Evolutionary conservation across 2,329 filamentous ascomycete species (phyloP).

Genomic region (Pseudogymnoascus sp.): DNA sequence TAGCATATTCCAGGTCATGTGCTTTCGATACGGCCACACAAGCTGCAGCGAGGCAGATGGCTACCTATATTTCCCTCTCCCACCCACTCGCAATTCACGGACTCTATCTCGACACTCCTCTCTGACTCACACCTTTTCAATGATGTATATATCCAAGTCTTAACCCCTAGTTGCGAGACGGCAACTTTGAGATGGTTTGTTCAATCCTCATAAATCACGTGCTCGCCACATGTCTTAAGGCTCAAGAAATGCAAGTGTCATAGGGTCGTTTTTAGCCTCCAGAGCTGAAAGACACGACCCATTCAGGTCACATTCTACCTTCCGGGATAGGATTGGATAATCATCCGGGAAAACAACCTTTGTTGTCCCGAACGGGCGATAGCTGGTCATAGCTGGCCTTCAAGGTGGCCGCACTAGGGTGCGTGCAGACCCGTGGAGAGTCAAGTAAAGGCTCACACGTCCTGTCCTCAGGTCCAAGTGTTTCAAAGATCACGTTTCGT

Average conservation of each 20-base stretch:
- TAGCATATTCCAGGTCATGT: slow-evolving; percentile 7
- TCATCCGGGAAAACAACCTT: neutral
- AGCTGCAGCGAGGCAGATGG: slow-evolving; percentile 5
- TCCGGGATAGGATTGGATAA: neutral
- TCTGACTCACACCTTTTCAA: slow-evolving; percentile 1
- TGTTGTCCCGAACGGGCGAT: neutral
- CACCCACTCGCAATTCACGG: neutral
- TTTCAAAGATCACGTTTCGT: slow-evolving; percentile 2
- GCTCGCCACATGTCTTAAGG: neutral
- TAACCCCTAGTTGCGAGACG: neutral
- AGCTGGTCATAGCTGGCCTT: slow-evolving; percentile 3
- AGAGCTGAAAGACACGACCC: neutral
- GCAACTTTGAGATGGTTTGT: neutral
- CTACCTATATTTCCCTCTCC: slow-evolving; percentile 5
- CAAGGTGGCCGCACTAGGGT: slow-evolving; percentile 1
- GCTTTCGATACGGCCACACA: slow-evolving; percentile 5
- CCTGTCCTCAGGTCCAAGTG: slow-evolving; percentile 5
- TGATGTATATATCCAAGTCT: slow-evolving; percentile 8
- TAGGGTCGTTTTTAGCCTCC: neutral
- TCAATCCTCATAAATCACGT: slow-evolving; percentile 6
- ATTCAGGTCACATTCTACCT: slow-evolving; percentile 3
- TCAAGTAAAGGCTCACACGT: slow-evolving; percentile 6
- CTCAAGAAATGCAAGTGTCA: slow-evolving; percentile 4
- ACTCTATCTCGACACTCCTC: neutral
- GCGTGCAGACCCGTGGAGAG: neutral